Conservation (phyloP, 2,329 filamentous ascomycete species). For the Plectosphaerella sp. region DNA sequence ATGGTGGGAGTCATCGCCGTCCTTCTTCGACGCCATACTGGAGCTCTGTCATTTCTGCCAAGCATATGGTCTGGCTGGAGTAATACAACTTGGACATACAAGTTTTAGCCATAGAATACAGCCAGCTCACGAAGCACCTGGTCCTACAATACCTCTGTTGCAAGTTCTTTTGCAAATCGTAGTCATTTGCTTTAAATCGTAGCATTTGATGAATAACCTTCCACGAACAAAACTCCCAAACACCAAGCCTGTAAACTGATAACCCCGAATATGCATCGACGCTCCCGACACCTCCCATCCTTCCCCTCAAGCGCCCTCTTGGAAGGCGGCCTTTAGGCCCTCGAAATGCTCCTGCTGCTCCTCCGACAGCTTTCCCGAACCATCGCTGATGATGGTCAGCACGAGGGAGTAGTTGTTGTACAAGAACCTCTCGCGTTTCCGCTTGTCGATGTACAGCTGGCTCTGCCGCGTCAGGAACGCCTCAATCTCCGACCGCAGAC, state of each 20-base stretch:
- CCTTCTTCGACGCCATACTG: slow-evolving; percentile 50
- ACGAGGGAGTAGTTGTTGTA: slow-evolving; percentile 96
- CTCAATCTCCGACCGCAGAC: slow-evolving; percentile 78
- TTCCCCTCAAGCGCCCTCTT: slow-evolving; percentile 34
- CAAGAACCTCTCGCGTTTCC: slow-evolving; percentile 82
- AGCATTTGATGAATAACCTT: no score
- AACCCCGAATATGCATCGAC: no score
- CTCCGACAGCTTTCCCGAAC: slow-evolving; percentile 64
- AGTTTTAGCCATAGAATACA: slow-evolving; percentile 4
- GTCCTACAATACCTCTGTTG: background rate
- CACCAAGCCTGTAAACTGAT: no score
- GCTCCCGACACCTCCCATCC: slow-evolving; percentile 4
- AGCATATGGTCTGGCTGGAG: slow-evolving; percentile 12
- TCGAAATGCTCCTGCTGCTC: slow-evolving; percentile 78
- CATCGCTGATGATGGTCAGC: slow-evolving; percentile 84
- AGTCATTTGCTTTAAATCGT: no score
- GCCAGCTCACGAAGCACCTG: background rate
- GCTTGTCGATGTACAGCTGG: slow-evolving; percentile 69
- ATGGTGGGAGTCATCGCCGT: slow-evolving; percentile 64
- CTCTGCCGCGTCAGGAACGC: slow-evolving; percentile 74
- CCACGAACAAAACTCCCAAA: no score
- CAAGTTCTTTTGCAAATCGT: no score
- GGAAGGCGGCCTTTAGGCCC: slow-evolving; percentile 54
- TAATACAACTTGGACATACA: slow-evolving; percentile 9
- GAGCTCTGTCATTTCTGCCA: slow-evolving; percentile 10